Conservation (phyloP, 306 rosid species). For the Citrullus amarus region DNA sequence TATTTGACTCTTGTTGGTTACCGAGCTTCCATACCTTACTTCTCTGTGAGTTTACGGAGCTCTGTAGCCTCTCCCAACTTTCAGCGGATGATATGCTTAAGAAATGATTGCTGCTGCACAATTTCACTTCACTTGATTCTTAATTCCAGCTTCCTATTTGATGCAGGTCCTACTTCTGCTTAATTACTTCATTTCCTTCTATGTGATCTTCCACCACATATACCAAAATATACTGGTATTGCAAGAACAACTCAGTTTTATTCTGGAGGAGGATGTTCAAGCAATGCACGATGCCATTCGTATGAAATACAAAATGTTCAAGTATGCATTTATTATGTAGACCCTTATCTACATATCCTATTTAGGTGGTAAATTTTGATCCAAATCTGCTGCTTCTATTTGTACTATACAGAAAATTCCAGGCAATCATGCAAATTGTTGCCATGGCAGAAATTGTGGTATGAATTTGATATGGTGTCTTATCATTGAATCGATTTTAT, state of each 20-base stretch:
- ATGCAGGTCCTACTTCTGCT: conserved; percentile 75
- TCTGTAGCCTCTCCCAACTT: not conserved
- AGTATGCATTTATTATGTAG: conserved; percentile 32
- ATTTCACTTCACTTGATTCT: conserved; percentile 8
- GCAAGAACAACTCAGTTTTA: conserved; percentile 61
- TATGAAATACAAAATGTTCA: conserved; percentile 80
- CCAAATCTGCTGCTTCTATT: not conserved
- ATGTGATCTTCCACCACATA: conserved; percentile 70
- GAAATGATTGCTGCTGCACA: conserved; percentile 11
- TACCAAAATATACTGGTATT: conserved; percentile 65
- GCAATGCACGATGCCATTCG: conserved; percentile 70
- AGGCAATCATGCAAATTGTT: conserved; percentile 92
- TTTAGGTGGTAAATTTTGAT: not conserved
- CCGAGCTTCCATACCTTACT: conserved; percentile 84
- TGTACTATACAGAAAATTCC: conserved; percentile 58
- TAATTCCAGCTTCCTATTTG: conserved; percentile 6
- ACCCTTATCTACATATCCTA: not conserved
- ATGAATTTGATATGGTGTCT: conserved; percentile 6
- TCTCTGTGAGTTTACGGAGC: conserved; percentile 44
- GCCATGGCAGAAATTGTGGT: conserved; percentile 87
- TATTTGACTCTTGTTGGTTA: conserved; percentile 94
- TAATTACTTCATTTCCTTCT: conserved; percentile 69
- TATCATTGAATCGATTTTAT: not conserved
- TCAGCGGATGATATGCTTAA: not conserved
- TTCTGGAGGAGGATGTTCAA: conserved; percentile 62